These are phyloP conservation scores for Puccinia horiana DNA, from an alignment of 1,284 basidiomycete genomes.

Conservation along the genomic window DNA sequence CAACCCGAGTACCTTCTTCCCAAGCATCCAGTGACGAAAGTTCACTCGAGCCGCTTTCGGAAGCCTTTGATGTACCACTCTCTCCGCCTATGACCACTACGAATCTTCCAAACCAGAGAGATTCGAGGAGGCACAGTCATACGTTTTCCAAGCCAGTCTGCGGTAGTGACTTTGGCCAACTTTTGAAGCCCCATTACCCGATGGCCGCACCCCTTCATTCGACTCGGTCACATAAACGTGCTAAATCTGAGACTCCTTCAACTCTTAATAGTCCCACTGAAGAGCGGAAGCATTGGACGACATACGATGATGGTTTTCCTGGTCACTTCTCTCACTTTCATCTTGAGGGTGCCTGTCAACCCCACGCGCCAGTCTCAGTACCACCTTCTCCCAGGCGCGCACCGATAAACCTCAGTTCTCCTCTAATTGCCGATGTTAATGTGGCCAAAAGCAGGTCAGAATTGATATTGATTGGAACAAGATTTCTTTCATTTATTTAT, in stretches of 20 bases:
- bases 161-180: conserved; percentile 5
- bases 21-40: conserved; percentile 32
- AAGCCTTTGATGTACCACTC: conserved; percentile 46
- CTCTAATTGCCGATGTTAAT: conserved; percentile 50
- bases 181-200: not conserved
- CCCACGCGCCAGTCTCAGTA: conserved; percentile 23
- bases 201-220: not conserved
- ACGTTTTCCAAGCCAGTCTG: not conserved
- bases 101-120: conserved; percentile 10
- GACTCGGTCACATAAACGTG: conserved; percentile 14
- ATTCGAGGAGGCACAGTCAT: conserved; percentile 15
- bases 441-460: conserved; percentile 49
- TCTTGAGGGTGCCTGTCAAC: conserved; percentile 21
- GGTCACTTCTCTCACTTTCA: conserved; percentile 42
- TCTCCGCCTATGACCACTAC: conserved; percentile 16
- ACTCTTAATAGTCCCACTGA: conserved; percentile 28
- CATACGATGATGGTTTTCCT: conserved; percentile 13
- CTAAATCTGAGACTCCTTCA: conserved; percentile 43
- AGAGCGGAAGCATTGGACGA: conserved; percentile 12
- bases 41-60: conserved; percentile 48
- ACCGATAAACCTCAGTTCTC: conserved; percentile 22
- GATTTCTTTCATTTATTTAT: not conserved
- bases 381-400: conserved; percentile 21
- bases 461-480: not conserved
- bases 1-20: conserved; percentile 27